phyloP scores from a whole-genome alignment of 1,284 basidiomycete species.

The Sphaerobolus stellatus region DNA sequence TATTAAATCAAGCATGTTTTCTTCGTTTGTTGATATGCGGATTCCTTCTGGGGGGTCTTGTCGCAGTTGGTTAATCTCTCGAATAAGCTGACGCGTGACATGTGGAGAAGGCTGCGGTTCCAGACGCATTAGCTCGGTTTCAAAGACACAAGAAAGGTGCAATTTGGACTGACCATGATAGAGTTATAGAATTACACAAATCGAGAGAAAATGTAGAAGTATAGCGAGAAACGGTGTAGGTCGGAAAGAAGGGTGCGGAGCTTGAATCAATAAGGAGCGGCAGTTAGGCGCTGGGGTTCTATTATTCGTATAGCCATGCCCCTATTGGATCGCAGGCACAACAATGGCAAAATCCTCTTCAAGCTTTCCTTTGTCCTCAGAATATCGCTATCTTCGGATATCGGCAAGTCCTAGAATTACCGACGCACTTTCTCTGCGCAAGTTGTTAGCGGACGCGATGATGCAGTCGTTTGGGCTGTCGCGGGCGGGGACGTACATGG shows the following conservation, averaged over 20 bases:
- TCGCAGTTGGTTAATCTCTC: slow-evolving; percentile 78
- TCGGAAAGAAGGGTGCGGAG: slow-evolving; percentile 1
- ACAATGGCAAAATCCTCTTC: neutral
- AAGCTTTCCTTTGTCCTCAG: neutral
- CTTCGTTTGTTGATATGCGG: slow-evolving; percentile 78
- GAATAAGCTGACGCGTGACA: slow-evolving; percentile 75
- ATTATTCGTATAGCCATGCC: neutral
- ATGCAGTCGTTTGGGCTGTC: slow-evolving; percentile 42
- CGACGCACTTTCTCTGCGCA: slow-evolving; percentile 41
- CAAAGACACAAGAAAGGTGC: neutral
- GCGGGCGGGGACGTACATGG: slow-evolving; percentile 40
- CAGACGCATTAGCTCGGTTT: too few species aligned
- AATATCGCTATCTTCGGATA: slow-evolving; percentile 42
- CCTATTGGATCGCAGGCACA: neutral
- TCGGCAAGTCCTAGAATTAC: slow-evolving; percentile 31
- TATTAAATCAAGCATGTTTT: slow-evolving; percentile 79
- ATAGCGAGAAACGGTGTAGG: neutral
- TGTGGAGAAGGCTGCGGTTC: slow-evolving; percentile 10
- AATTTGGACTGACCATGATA: neutral
- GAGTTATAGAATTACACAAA: neutral
- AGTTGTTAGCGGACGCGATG: slow-evolving; percentile 44
- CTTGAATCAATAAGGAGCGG: slow-evolving; percentile 1
- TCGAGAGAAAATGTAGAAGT: neutral
- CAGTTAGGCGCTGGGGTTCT: neutral
- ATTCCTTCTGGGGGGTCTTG: slow-evolving; percentile 85